These are phyloP conservation scores for Xylariaceae sp. DNA, from an alignment of 2,329 filamentous ascomycete genomes.

Conservation along the genomic window DNA sequence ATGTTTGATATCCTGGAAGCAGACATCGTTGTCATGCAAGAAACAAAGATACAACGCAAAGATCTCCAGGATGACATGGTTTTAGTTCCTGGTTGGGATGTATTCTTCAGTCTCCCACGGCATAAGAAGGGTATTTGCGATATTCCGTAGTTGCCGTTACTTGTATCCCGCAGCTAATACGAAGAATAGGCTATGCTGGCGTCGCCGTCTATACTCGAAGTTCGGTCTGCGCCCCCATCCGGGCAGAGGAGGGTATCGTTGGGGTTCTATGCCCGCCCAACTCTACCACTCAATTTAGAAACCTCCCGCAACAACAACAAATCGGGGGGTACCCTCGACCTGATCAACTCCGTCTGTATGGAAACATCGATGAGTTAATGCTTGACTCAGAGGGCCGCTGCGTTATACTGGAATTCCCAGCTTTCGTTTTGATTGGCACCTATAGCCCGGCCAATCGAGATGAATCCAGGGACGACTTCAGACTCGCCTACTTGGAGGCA, in stretches of 20 bases:
- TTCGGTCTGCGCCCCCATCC: slow-evolving; percentile 74
- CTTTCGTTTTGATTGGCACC: slow-evolving; percentile 87
- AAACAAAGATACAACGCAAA: slow-evolving; percentile 92
- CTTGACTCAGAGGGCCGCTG: slow-evolving; percentile 91
- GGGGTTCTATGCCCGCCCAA: slow-evolving; percentile 71
- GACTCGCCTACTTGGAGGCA: slow-evolving; percentile 70
- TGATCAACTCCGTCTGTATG: slow-evolving; percentile 66
- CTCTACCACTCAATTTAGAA: slow-evolving; percentile 63
- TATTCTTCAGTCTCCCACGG: slow-evolving; percentile 87
- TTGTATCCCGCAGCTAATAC: slow-evolving; percentile 6
- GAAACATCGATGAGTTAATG: slow-evolving; percentile 58
- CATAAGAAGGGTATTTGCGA: slow-evolving; percentile 72
- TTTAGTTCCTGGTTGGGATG: slow-evolving; percentile 89
- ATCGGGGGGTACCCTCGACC: slow-evolving; percentile 83
- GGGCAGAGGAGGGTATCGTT: slow-evolving; percentile 89
- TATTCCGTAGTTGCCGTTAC: neutral
- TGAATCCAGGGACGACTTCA: slow-evolving; percentile 75
- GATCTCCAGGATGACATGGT: slow-evolving; percentile 95
- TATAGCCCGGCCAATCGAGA: slow-evolving; percentile 90
- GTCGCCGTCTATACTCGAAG: slow-evolving; percentile 95
- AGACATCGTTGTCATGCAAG: slow-evolving; percentile 92
- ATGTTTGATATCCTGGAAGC: slow-evolving; percentile 95
- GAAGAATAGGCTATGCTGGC: slow-evolving; percentile 75
- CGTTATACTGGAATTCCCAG: slow-evolving; percentile 85
- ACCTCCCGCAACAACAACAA: slow-evolving; percentile 65